Evolutionary conservation across 2,329 filamentous ascomycete genomes (phyloP), one percentile per base, ranked within the genome.

Genomic region (Aphanoascus verrucosus): DNA sequence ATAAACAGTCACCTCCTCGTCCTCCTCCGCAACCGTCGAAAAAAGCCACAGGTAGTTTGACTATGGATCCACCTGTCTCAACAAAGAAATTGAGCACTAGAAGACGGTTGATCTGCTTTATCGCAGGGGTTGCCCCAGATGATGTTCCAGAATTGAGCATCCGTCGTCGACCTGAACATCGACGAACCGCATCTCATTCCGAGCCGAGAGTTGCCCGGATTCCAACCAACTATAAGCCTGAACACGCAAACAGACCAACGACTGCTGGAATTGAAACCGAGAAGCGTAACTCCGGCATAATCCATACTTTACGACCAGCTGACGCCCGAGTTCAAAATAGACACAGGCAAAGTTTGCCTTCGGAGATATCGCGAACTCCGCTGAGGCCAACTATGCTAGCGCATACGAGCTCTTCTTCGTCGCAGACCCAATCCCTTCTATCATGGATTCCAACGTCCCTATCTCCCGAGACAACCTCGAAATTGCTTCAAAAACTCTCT

Each of bases 401-500:
- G 55, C 49, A 55, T 31, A 41, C 56, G 32, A 43, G 35, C 35
- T 59, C 62, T 11, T 51, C 61, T 14, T 59, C 64, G 32, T 70
- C 71, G 4, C 66, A 72, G 48, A 77, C 72, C 1, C 63, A 69
- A 17, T 63, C 67, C 9, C 66, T 84, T 40, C 72, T 87, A 1
- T 78, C 80, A 2, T 77, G 88, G 56, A 89, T 96, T 41, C 88
- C 88, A 0, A 67, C 77, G 7, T 71, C 76, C 1, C 74, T 88
- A 3, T 77, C 83, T 1, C 82, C 86, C 1, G 74, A 84, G 60
- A 85, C 82, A 0, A 74, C 86, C 0, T 84, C 88, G 0, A 72
- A 76, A 4, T 76, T 97, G 2, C 77, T 91, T 56, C 75, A 84
- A 1, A 90, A 97, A 67, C 76, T 97, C 8, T 80, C 69, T 65